Conservation (phyloP, 2,329 filamentous ascomycete species). For the Xenoacremonium recifei region DNA sequence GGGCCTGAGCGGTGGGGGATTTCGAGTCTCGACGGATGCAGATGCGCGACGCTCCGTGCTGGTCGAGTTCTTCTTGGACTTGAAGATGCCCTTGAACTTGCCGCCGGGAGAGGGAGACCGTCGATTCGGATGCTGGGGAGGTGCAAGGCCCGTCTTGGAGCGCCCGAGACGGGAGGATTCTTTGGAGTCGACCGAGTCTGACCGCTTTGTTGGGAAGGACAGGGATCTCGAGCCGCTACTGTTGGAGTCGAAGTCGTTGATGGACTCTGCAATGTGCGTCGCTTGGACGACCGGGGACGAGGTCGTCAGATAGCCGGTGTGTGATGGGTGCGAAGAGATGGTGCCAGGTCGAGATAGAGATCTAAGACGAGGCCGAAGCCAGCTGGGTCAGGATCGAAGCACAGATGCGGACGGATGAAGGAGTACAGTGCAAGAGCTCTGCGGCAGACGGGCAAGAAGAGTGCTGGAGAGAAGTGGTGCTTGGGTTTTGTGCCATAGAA, state of each 20-base stretch:
- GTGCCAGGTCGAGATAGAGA: constrained; percentile 27
- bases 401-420: too few species aligned
- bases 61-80: constrained; percentile 20
- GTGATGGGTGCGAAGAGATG: constrained; percentile 58
- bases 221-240: constrained; percentile 24
- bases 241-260: constrained; percentile 21
- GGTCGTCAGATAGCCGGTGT: constrained; percentile 65
- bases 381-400: too few species aligned
- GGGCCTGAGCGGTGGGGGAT: constrained; percentile 17
- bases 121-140: constrained; percentile 40
- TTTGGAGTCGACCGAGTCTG: constrained; percentile 23
- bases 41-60: constrained; percentile 22
- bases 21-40: constrained; percentile 13
- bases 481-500: too few species aligned
- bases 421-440: too few species aligned
- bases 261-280: constrained; percentile 38
- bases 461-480: too few species aligned
- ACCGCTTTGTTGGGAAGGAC: constrained; percentile 22
- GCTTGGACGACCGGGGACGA: constrained; percentile 67
- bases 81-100: constrained; percentile 68
- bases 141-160: constrained; percentile 24
- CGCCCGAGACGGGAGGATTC: constrained; percentile 23
- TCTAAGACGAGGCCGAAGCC: too few species aligned
- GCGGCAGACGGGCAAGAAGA: too few species aligned
- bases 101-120: constrained; percentile 68